Percentiles rank a stretch among this genome's conserved stretches.
Evolutionary conservation across 2,329 filamentous ascomycete species (phyloP).

Genomic region (Cryphonectria nitschkei): DNA sequence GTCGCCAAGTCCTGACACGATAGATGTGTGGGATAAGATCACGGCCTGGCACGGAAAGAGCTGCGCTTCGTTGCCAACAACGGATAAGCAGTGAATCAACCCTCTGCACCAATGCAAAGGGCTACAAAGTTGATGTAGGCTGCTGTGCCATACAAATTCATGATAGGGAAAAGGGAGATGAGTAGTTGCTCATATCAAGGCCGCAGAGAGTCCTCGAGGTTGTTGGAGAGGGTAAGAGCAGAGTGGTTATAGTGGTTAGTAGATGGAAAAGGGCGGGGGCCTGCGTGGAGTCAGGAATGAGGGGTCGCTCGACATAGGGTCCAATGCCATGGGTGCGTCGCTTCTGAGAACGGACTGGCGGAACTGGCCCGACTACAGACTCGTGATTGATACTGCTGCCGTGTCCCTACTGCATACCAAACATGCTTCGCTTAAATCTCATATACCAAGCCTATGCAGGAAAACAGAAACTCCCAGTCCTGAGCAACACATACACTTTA

Average conservation of each 20-base stretch:
- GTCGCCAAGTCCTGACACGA: neutral
- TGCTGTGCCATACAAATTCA: neutral
- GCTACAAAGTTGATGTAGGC: neutral
- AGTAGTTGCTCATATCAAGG: neutral
- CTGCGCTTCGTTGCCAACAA: neutral
- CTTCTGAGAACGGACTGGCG: neutral
- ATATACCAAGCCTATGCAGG: neutral
- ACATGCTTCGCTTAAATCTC: neutral
- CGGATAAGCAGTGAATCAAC: neutral
- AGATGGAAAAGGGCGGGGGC: neutral
- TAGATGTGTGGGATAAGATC: neutral
- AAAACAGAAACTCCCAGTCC: too few species aligned
- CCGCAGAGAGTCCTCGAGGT: neutral
- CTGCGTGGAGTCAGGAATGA: neutral
- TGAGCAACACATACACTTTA: neutral
- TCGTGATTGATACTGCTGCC: neutral
- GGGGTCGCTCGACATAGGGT: neutral
- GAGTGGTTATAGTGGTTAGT: neutral
- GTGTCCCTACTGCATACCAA: neutral
- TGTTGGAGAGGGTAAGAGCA: neutral
- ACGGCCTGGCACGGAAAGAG: neutral
- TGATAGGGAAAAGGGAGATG: neutral
- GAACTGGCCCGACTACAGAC: neutral
- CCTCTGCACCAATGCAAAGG: neutral
- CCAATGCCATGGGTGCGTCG: neutral